Percentiles rank a stretch among this genome's conserved stretches.
These are phyloP conservation scores for Rhodotorula kratochvilovae DNA, from an alignment of 768 basidiomycete species.

Conservation along the genomic window DNA sequence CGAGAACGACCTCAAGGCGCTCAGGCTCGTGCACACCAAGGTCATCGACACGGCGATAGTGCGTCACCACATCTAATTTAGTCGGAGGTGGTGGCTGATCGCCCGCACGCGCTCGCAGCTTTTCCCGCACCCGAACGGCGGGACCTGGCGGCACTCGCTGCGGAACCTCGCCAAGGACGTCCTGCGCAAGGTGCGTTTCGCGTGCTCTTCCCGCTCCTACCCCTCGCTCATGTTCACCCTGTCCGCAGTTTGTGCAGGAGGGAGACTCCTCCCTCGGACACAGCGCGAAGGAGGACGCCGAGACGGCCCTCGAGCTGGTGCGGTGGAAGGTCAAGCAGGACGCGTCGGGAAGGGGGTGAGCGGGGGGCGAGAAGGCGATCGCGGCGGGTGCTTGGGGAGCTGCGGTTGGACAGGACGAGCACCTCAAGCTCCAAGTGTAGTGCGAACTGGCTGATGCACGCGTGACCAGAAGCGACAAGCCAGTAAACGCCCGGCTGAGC, in stretches of 20 bases:
- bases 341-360: not conserved
- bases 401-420: too few relatives aligned
- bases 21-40: conserved; percentile 75
- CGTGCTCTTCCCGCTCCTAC: not conserved
- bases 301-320: conserved; percentile 81
- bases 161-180: conserved; percentile 77
- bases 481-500: too few relatives aligned
- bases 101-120: conserved; percentile 48
- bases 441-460: too few relatives aligned
- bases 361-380: too few relatives aligned
- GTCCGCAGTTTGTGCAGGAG: conserved; percentile 66
- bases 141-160: conserved; percentile 70
- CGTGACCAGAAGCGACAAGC: too few relatives aligned
- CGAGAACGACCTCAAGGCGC: conserved; percentile 87
- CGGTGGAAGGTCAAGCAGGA: conserved; percentile 71
- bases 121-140: conserved; percentile 77
- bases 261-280: conserved; percentile 73
- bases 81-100: not conserved
- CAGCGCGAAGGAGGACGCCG: conserved; percentile 83
- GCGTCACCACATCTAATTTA: too few relatives aligned
- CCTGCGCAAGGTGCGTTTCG: conserved; percentile 52
- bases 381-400: too few relatives aligned
- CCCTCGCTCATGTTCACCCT: not conserved
- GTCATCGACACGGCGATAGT: conserved; percentile 78
- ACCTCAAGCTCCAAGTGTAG: too few relatives aligned